Evolutionary conservation across 139 green algal species (phyloP), one percentile per base, ranked within the genome.

Genomic region (Coelastrella sp.): DNA sequence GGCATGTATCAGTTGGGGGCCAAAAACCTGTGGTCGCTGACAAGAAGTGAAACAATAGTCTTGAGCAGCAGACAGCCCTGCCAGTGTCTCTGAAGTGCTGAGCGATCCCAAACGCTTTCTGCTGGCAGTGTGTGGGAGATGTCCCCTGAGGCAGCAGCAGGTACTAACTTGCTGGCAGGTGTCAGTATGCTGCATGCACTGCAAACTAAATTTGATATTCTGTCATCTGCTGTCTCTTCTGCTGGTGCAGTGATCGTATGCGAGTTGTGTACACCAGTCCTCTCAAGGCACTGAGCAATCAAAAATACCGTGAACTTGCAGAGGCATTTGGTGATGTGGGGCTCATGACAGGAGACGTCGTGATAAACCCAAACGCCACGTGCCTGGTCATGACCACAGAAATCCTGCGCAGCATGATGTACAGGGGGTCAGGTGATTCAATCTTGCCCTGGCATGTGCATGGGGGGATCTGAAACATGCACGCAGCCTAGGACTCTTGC

Each of bases 361-460:
- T 95, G 59, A 97, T 99, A 87, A 96, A 98, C 90, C 95, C 96
- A 22, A 96, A 97, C 27, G 97, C 98, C 4, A 94, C 89, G 15
- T 99, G 97, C 94, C 91, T 99, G 19, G 98, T 99, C 35, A 99
- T 99, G 98, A 99, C 98, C 66, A 99, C 98, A 6, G 98, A 99
- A 93, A 99, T 99, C 87, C 92, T 99, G 86, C 92, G 98, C 22
- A 92, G 80, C 92, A 98, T 99, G 97, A 95, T 99, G 49, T 99
- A 99, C 93, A 94, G 93, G 84, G 94, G 87, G 3, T 93, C 92
- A 81, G 92, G 92, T 93, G 63, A 49, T n/a, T 76, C 35, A 49
- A 49, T 49, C 35, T 49, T 49, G 1, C 35, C 35, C 35, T 49
- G 35, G 35, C 35, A 49, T 49, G 35, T n/a, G n/a, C n/a, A n/a